Evolutionary conservation across 1,284 basidiomycete genomes (phyloP), one percentile per base, ranked within the genome.

Genomic region (Coniferiporia sulphurascens): DNA sequence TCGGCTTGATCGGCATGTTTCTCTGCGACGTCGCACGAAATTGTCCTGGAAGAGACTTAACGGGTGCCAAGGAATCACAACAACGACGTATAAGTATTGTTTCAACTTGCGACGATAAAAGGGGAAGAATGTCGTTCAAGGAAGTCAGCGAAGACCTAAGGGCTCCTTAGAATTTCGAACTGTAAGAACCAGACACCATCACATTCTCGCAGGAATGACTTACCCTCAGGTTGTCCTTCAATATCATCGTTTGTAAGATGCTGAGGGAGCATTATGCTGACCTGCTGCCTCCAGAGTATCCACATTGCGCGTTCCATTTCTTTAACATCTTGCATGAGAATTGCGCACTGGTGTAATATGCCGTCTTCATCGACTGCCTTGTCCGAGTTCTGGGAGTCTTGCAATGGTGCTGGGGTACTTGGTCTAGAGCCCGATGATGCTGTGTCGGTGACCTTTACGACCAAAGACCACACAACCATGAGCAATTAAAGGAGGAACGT

Each of bases 11-110:
- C 0, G 89, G 84, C 64, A 77, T 73, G 21, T 81, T 81, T 68
- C 86, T 89, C 69, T 82, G 87, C 17, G 89, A 83, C 81, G 89
- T 89, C 0, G 89, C 88, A 55, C 93, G 81, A 66, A 93, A 91
- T 65, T 93, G 91, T 0, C 88, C 89, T 0, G 93, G 91, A 65
- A 97, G 91, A 0, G 91, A 91, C 50, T 93, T 84, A 52, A 98
- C 91, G 9, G 91, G 86, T 41, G 91, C 83, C 46, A 99, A 81
- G 2, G 91, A 86, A 65, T 97, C 95, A 62, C 86, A 87, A 64
- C 89, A 93, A 12, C 93, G 85, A 53, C 84, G 82, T 5, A 84
- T 83, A 21, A 98, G 75, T 58, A 95, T 86, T 4, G 75, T 68
- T n/a, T 89, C 72, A 56, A 95, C 83, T 62, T 89, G 86, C 17